These are phyloP conservation scores for Cryphonectria parasitica DNA, from an alignment of 2,329 filamentous ascomycete genomes.

Conservation along the genomic window DNA sequence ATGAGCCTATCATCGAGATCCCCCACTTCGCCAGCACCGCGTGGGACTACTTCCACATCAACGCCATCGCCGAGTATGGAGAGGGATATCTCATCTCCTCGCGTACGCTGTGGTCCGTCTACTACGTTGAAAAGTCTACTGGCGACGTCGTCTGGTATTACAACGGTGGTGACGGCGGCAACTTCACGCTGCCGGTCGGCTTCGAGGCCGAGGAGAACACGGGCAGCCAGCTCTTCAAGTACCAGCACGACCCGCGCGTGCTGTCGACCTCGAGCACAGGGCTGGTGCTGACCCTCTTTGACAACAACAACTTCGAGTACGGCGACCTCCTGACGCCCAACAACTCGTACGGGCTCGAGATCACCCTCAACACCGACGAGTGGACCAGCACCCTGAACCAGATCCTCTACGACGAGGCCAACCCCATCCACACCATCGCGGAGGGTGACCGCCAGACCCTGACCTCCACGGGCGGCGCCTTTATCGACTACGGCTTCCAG, in stretches of 20 bases:
- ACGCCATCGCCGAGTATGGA: constrained; percentile 55
- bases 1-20: constrained; percentile 20
- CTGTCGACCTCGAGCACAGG: constrained; percentile 14
- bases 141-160: constrained; percentile 53
- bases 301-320: constrained; percentile 26
- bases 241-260: constrained; percentile 23
- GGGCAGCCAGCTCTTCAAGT: constrained; percentile 19
- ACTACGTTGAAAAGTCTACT: constrained; percentile 50
- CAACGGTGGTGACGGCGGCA: constrained; percentile 19
- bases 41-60: constrained; percentile 61
- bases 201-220: constrained; percentile 15
- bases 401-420: constrained; percentile 16
- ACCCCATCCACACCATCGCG: constrained; percentile 17
- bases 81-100: constrained; percentile 56
- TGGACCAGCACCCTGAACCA: constrained; percentile 19
- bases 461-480: constrained; percentile 30
- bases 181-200: constrained; percentile 18
- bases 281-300: constrained; percentile 19
- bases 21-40: constrained; percentile 37
- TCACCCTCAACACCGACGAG: constrained; percentile 13
- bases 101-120: constrained; percentile 51
- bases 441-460: constrained; percentile 21
- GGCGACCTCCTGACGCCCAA: constrained; percentile 14
- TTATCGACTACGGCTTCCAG: constrained; percentile 31
- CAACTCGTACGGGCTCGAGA: constrained; percentile 21